Evolutionary conservation across 202 grass and related monocot species (phyloP), one percentile per base, ranked within the genome.

Genomic region (Carex sylvatica): DNA sequence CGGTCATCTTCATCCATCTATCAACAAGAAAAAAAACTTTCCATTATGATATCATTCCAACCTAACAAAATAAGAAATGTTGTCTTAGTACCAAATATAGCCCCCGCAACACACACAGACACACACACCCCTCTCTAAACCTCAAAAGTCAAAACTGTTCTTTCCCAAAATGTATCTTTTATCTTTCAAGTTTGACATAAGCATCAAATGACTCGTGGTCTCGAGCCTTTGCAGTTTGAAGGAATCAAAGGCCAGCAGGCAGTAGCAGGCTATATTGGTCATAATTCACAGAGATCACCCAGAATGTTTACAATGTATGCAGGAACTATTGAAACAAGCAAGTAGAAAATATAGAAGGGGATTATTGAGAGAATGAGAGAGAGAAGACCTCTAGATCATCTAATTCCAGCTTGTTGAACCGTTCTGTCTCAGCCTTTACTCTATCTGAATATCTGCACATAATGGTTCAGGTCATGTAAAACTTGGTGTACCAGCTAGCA

Each of bases 1-100:
- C 53, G 83, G 67, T 95, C 95, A 28, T 98, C 95, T 54, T 95
- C 95, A 52, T 95, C 92, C 91, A 98, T 91, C 95, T 98, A 78
- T 62, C 13, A 87, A 69, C 31, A 81, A 10, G 47, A 88, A 19
- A 66, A 31, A 22, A 1, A 6, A 33, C 13, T 4, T 52, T 49
- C 26, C 22, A 81, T 58, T 56, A 76, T 22, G 0, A 83, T 85
- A 77, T 86, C 6, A 85, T 85, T 61, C 49, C 18, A 53, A 84
- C 72, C 62, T 87, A 44, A 80, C 30, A 78, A 55, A 35, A 33
- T 46, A 52, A 73, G 44, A 56, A 31, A 75, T 76, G 26, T 35
- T 55, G 12, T 56, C 47, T 56, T 31, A 40, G 10, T 4, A 28
- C 22, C 12, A 33, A 35, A 7, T 35, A 33, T 8, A 20, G 3